Percentiles rank a stretch among this genome's conserved stretches.
Evolutionary conservation across 306 rosid genomes (phyloP).

Genomic region (Geum urbanum): DNA sequence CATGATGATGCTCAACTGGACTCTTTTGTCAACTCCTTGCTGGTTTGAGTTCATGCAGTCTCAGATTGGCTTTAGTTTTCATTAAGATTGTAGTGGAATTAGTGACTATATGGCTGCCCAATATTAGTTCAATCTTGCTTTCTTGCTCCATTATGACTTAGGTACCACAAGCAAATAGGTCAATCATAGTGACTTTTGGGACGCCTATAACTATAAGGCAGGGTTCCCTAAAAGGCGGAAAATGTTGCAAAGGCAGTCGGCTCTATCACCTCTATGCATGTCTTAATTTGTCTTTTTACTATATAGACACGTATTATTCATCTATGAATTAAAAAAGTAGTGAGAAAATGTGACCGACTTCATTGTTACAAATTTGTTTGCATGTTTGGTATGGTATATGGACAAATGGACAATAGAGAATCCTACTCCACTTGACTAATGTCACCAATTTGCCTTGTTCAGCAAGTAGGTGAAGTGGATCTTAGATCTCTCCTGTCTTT

Average conservation of each 20-base stretch:
- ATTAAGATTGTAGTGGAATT: neutral
- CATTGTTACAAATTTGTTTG: neutral
- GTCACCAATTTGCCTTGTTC: neutral
- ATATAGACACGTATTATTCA: too few relatives aligned
- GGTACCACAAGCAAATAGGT: too few relatives aligned
- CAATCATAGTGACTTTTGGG: too few relatives aligned
- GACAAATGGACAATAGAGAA: neutral
- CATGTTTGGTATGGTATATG: neutral
- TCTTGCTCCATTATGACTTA: too few relatives aligned
- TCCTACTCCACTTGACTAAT: too few relatives aligned
- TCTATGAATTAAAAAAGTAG: neutral
- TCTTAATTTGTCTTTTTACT: too few relatives aligned
- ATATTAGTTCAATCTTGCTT: too few relatives aligned
- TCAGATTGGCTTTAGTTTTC: neutral
- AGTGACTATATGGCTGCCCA: neutral
- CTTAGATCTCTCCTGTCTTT: neutral
- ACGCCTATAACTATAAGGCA: too few relatives aligned
- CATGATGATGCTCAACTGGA: slow-evolving; percentile 28
- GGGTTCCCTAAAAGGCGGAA: too few relatives aligned
- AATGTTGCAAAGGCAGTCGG: too few relatives aligned
- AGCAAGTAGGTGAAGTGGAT: neutral
- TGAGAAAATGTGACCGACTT: neutral
- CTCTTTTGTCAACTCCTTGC: slow-evolving; percentile 37
- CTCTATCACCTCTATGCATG: too few relatives aligned
- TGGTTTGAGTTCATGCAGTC: slow-evolving; percentile 15